Evolutionary conservation across 345 rosid species (phyloP).

Genomic region (Populus pruinosa): DNA sequence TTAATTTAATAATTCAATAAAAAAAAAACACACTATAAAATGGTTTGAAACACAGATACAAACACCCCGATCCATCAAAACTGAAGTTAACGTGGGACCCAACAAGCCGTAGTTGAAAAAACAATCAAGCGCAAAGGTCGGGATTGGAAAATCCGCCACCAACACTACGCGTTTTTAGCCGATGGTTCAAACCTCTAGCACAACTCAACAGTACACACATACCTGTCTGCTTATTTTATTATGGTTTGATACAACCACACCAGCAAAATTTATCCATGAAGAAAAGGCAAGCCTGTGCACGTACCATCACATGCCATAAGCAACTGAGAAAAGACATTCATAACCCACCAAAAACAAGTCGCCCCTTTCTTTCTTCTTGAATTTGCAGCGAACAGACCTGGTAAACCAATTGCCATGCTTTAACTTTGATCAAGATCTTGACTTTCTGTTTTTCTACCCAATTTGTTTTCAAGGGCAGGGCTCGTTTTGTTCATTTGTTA

Average conservation of each 20-base stretch:
- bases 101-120: not conserved
- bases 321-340: not conserved
- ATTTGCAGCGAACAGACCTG: not conserved
- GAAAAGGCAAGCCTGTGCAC: not conserved
- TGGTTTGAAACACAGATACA: too few species aligned
- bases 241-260: not conserved
- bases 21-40: too few species aligned
- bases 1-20: too few species aligned
- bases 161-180: not conserved
- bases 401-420: not conserved
- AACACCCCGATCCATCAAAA: too few species aligned
- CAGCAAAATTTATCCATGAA: not conserved
- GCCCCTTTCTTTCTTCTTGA: not conserved
- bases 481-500: not conserved
- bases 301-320: not conserved
- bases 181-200: not conserved
- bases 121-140: not conserved
- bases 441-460: not conserved
- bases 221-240: not conserved
- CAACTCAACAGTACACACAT: not conserved
- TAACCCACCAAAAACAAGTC: not conserved
- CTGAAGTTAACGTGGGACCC: not conserved
- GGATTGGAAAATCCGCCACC: not conserved
- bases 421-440: not conserved
- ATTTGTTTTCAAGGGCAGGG: not conserved